Evolutionary conservation across 139 green algal species (phyloP).

Genomic region (Pleodorina starrii): DNA sequence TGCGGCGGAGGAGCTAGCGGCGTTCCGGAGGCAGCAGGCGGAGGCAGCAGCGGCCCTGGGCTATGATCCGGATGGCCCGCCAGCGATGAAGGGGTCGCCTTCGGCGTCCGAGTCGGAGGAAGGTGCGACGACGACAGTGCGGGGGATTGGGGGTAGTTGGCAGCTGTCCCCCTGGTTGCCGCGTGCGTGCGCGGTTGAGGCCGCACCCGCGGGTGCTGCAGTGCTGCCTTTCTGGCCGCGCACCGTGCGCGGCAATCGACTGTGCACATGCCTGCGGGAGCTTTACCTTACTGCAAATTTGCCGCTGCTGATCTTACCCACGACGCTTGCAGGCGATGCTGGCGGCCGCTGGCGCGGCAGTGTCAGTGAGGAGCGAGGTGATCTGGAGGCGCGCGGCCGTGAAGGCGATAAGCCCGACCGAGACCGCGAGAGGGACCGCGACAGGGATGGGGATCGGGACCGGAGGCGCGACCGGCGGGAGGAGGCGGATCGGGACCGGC

Average conservation of each 20-base stretch:
- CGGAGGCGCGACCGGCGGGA: background rate
- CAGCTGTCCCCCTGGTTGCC: no score
- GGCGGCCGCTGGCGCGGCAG: background rate
- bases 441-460: background rate
- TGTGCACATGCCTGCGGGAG: no score
- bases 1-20: conserved; percentile 47
- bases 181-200: no score
- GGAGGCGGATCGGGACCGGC: background rate
- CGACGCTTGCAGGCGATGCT: no score
- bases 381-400: background rate
- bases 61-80: conserved; percentile 56
- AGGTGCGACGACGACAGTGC: no score
- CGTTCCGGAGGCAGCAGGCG: conserved; percentile 56
- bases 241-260: no score
- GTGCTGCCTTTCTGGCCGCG: no score
- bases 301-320: background rate
- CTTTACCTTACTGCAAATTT: no score
- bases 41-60: conserved; percentile 29
- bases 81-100: conserved; percentile 70
- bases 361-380: background rate
- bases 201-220: no score
- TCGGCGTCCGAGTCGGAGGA: conserved; percentile 49
- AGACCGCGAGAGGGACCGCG: background rate
- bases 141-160: no score
- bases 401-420: background rate